Evolutionary conservation across 345 rosid genomes (phyloP), one percentile per base, ranked within the genome.

Genomic region (Murraya paniculata): DNA sequence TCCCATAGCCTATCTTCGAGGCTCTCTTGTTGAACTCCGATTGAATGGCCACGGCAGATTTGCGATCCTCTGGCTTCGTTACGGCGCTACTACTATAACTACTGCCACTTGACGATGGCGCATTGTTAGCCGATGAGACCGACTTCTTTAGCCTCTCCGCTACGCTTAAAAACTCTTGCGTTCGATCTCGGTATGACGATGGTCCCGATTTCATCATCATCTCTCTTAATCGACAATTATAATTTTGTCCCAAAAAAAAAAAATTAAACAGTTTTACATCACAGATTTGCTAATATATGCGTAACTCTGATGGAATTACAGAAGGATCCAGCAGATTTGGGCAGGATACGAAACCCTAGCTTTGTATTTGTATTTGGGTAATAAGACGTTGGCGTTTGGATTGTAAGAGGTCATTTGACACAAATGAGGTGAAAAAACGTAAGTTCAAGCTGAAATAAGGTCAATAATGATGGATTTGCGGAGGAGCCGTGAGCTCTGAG

Each of bases 11-110:
- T 68, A 86, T 84, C 78, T 85, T 87, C 35, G 90, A 81, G 27
- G 95, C 97, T 71, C 91, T 88, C 72, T 62, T 87, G 68, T 76
- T 88, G 80, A 93, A 93, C 78, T 93, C 95, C 31, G 94, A 89
- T 64, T 91, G 92, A 53, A 82, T 83, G 25, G 85, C 88, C 68
- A 78, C 86, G 35, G 80, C 79, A 78, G 90, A 85, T 84, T 90
- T 87, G 64, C 84, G 77, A 39, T 85, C 89, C 30, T 85, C 90
- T 16, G 87, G 68, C 75, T 81, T 88, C 48, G 78, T 56, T 50
- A 16, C 30, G 18, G 68, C 28, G 33, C 45, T 13, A 75, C 74
- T 36, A 36, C 25, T 62, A 57, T 30, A 6, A 31, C 19, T 38
- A 33, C 68, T 28, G 66, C 57, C 62, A 73, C 78, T 76, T 21